A percentile compares a stretch with the other conserved stretches of the same genome.
Conservation (phyloP, 2,329 filamentous ascomycete species). For the Nemania sp. region DNA sequence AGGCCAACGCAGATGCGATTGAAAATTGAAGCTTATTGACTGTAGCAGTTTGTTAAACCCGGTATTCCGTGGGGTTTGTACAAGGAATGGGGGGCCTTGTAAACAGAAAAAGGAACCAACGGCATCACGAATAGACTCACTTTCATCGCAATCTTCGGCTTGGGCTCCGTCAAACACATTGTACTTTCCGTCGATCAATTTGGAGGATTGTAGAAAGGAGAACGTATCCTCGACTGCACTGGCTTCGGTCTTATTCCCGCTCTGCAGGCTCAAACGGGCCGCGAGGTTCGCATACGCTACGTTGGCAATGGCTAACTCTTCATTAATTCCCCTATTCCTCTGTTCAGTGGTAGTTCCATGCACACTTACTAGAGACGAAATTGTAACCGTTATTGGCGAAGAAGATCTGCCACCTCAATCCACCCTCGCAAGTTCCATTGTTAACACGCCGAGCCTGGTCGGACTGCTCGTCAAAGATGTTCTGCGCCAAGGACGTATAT, state of each 20-base stretch:
- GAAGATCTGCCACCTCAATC: conserved; percentile 75
- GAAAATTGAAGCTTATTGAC: conserved; percentile 63
- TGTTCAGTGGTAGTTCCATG: background rate
- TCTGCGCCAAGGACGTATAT: conserved; percentile 72
- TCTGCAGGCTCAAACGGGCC: conserved; percentile 71
- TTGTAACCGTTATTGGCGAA: conserved; percentile 65
- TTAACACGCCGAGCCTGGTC: conserved; percentile 60
- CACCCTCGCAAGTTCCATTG: conserved; percentile 64
- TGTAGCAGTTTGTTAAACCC: background rate
- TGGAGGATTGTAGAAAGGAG: conserved; percentile 58
- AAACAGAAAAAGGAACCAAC: background rate
- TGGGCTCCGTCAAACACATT: conserved; percentile 61
- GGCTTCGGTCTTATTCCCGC: conserved; percentile 69
- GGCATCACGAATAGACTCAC: conserved; percentile 7
- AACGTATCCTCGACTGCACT: conserved; percentile 69
- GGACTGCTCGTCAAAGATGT: conserved; percentile 71
- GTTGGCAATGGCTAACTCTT: conserved; percentile 54
- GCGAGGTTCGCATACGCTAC: conserved; percentile 60
- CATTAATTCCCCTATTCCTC: background rate
- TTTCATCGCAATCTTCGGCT: conserved; percentile 55
- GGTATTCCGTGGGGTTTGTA: background rate
- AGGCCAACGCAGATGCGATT: conserved; percentile 60
- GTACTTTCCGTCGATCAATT: conserved; percentile 58
- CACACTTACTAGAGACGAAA: conserved; percentile 55
- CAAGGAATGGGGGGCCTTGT: background rate